These are phyloP conservation scores for Microstegium vimineum DNA, from an alignment of 176 grass and related monocot species.

Conservation along the genomic window DNA sequence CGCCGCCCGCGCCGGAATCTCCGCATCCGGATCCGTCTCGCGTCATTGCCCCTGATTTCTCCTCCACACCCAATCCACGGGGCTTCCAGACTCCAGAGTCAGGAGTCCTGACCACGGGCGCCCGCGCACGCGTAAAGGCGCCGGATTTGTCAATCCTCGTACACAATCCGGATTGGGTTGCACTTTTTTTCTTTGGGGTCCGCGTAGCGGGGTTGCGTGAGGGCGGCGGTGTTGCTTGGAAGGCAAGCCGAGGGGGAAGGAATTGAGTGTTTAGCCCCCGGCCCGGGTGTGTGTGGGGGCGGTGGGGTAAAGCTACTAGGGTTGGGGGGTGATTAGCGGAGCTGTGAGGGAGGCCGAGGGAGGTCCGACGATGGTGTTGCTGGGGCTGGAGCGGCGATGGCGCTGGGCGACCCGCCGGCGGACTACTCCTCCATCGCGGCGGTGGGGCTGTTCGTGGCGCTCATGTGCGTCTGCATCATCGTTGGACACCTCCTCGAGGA, in stretches of 20 bases:
- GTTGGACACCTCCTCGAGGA: constrained; percentile 78
- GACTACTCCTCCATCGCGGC: constrained; percentile 57
- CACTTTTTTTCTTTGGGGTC: no score
- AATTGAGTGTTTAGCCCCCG: not conserved
- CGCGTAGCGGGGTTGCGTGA: not conserved
- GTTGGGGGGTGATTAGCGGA: not conserved
- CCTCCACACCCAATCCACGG: not conserved
- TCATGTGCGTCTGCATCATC: constrained; percentile 75
- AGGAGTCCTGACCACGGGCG: not conserved
- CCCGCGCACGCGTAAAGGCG: not conserved
- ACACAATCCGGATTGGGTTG: not conserved
- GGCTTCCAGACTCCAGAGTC: not conserved
- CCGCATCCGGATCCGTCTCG: not conserved
- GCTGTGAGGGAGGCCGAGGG: not conserved
- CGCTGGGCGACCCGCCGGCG: constrained; percentile 39
- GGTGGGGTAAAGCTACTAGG: not conserved
- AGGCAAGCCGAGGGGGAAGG: constrained; percentile 7
- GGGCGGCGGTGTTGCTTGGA: not conserved
- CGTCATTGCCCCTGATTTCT: not conserved
- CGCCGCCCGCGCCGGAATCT: not conserved
- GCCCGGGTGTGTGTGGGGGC: no score
- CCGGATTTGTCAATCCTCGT: not conserved
- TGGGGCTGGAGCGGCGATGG: not conserved
- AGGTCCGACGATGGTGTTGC: not conserved
- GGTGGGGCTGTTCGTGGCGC: constrained; percentile 65